These are phyloP conservation scores for Aspergillus calidoustus DNA, from an alignment of 2,329 filamentous ascomycete species.

Conservation along the genomic window DNA sequence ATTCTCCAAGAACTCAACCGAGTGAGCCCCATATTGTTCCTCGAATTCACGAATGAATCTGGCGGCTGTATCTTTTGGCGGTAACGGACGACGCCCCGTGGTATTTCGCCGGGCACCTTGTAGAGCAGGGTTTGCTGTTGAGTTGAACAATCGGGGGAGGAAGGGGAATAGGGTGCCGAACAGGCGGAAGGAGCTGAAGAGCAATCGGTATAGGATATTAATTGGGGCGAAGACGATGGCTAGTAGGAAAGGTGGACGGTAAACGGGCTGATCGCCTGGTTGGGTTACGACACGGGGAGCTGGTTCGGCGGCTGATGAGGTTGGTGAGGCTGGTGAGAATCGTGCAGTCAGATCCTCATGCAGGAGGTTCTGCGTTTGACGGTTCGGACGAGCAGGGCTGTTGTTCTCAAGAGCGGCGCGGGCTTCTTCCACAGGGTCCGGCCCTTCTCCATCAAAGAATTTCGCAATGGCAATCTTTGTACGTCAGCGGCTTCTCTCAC, in stretches of 20 bases:
- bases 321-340: constrained; percentile 34
- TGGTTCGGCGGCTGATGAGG: constrained; percentile 59
- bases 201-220: constrained; percentile 72
- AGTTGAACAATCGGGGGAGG: constrained; percentile 66
- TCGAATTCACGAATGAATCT: constrained; percentile 92
- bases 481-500: constrained; percentile 6
- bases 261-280: constrained; percentile 65
- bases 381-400: constrained; percentile 64
- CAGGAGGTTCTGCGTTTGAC: constrained; percentile 74
- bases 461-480: constrained; percentile 90
- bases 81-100: constrained; percentile 73
- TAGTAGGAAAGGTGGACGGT: constrained; percentile 75
- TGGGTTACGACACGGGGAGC: constrained; percentile 86
- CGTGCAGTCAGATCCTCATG: constrained; percentile 47
- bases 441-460: constrained; percentile 94
- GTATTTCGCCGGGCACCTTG: constrained; percentile 58
- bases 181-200: constrained; percentile 69
- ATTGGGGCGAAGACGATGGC: constrained; percentile 81
- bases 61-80: constrained; percentile 83
- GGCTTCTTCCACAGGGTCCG: constrained; percentile 79
- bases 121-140: constrained; percentile 54
- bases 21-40: constrained; percentile 77
- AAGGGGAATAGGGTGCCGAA: constrained; percentile 81
- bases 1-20: constrained; percentile 79
- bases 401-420: constrained; percentile 63